Evolutionary conservation across 768 basidiomycete species (phyloP).

Genomic region (Ramaria rubella): DNA sequence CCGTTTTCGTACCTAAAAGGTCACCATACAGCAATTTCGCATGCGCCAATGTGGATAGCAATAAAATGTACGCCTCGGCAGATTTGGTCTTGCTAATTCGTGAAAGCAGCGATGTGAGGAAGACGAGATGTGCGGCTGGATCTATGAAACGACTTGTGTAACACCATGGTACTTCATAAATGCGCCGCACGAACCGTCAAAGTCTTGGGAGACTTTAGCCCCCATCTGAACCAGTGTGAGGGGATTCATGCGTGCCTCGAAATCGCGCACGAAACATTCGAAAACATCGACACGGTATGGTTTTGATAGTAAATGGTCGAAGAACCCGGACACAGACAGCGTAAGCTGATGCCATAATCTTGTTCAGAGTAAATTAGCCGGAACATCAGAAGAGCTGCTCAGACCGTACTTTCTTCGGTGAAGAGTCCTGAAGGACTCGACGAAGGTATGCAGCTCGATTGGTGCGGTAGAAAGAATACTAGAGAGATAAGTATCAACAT

Average conservation of each 20-base stretch:
- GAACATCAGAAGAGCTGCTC: background rate
- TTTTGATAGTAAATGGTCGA: conserved; percentile 66
- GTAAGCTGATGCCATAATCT: conserved; percentile 99
- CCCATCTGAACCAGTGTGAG: conserved; percentile 86
- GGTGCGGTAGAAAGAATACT: conserved; percentile 65
- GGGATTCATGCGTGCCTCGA: conserved; percentile 84
- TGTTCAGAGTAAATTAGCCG: background rate
- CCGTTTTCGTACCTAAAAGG: conserved; percentile 77
- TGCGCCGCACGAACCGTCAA: conserved; percentile 66
- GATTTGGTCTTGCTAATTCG: conserved; percentile 57
- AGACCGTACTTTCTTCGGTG: conserved; percentile 66
- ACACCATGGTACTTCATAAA: background rate
- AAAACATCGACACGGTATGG: conserved; percentile 86
- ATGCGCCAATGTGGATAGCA: conserved; percentile 84
- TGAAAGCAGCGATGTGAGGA: conserved; percentile 72
- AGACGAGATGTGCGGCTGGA: conserved; percentile 71
- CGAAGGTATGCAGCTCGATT: conserved; percentile 63
- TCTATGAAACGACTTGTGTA: conserved; percentile 48
- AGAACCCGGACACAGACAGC: conserved; percentile 72
- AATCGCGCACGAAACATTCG: conserved; percentile 82
- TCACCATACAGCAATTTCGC: conserved; percentile 87
- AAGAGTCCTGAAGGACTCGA: conserved; percentile 61
- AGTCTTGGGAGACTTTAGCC: conserved; percentile 79
- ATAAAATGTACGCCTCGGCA: conserved; percentile 79
- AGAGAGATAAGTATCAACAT: conserved; percentile 68